phyloP scores from a whole-genome alignment of 176 grass and related monocot species.

The Microstegium vimineum region DNA sequence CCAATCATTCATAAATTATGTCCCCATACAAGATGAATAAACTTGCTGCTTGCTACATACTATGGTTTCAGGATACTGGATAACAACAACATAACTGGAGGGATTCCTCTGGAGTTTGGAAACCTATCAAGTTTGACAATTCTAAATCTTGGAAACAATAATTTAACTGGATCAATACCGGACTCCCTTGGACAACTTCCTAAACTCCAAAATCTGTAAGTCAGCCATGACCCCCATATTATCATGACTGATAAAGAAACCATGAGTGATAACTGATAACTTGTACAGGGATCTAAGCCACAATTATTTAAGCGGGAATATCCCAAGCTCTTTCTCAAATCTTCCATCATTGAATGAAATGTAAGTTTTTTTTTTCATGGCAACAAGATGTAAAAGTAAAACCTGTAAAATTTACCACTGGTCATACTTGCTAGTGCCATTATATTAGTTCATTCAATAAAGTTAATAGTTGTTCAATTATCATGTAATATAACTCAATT shows the following conservation, averaged over 20 bases:
- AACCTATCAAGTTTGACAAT: slow-evolving; percentile 67
- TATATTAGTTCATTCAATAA: slow-evolving; percentile 23
- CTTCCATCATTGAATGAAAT: slow-evolving; percentile 53
- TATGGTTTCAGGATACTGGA: slow-evolving; percentile 52
- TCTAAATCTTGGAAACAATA: slow-evolving; percentile 60
- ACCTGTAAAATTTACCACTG: not conserved
- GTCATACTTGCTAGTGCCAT: slow-evolving; percentile 1
- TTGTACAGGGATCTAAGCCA: slow-evolving; percentile 69
- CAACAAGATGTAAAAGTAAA: slow-evolving; percentile 15
- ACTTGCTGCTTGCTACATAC: not conserved
- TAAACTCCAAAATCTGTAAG: slow-evolving; percentile 81
- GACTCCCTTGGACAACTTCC: slow-evolving; percentile 51
- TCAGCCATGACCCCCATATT: not conserved
- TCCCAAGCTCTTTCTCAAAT: slow-evolving; percentile 59
- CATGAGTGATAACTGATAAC: slow-evolving; percentile 22
- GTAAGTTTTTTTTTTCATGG: slow-evolving; percentile 50
- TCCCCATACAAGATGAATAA: not conserved
- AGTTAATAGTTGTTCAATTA: slow-evolving; percentile 1
- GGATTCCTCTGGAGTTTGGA: slow-evolving; percentile 67
- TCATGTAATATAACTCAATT: slow-evolving; percentile 19
- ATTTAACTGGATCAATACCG: slow-evolving; percentile 72
- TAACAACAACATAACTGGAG: slow-evolving; percentile 73
- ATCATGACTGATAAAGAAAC: not conserved
- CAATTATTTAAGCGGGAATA: slow-evolving; percentile 57
- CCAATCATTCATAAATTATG: not conserved